Evolutionary conservation across 805 yeast genomes (phyloP), one percentile per base, ranked within the genome.

Genomic region (Metschnikowia peoriensis): DNA sequence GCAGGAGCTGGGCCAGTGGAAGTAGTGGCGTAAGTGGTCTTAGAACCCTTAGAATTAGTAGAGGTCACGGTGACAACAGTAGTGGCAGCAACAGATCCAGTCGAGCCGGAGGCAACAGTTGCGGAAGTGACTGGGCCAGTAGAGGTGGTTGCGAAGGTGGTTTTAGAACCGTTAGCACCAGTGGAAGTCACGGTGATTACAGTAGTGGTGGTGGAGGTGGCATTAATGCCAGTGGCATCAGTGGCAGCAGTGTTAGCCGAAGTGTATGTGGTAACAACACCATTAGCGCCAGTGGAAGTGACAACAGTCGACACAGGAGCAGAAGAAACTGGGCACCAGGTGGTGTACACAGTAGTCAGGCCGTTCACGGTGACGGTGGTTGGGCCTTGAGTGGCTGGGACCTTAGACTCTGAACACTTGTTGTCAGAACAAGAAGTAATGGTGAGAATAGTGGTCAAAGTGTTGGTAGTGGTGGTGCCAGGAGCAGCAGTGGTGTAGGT

Each of bases 291-390:
- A 43, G 54, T 47, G 11, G 40, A 61, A 28, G 16, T 56, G 40
- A 48, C 45, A 9, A 51, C 66, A 57, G 70, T 60, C 44, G 70
- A 63, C 52, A 58, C 59, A 32, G 56, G 12, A 38, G 58, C 47
- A 29, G 39, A 46, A 27, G 68, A 51, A 38, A 66, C 56, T 52
- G 76, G 77, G 55, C 73, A 68, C 64, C 63, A 71, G 38, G 76
- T 71, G 57, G 76, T 69, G 57, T 55, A 59, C 22, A 50, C 55
- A 22, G 66, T 65, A 34, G 17, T 51, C 35, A 38, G 49, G 38
- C 58, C 65, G 44, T 49, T 58, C 15, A 53, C 50, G 35, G 67
- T 64, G 37, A 59, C 55, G 34, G 72, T 59, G 41, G 61, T 46
- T 8, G 66, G 61, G 46, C 77, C 77, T 46, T 73, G 66, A 46